phyloP scores from a whole-genome alignment of 169 alveolate species.

The Cryptosporidium ryanae region DNA sequence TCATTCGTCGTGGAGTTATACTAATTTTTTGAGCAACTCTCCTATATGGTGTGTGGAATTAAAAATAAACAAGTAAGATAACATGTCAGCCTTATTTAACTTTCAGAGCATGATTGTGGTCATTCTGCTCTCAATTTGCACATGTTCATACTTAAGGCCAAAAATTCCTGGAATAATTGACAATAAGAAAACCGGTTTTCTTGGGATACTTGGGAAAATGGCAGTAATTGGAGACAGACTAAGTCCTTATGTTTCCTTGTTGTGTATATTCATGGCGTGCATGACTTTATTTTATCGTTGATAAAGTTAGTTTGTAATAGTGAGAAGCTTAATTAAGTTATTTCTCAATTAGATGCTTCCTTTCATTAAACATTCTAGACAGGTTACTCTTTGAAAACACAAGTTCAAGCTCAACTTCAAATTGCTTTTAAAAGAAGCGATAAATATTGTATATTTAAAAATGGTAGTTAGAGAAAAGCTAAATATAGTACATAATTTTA shows the following conservation, averaged over 20 bases:
- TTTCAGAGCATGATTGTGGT: conserved; percentile 92
- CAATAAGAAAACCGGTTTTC: conserved; percentile 89
- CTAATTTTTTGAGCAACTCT: neutral
- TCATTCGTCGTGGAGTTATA: no score
- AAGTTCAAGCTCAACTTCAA: neutral
- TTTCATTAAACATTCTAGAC: no score
- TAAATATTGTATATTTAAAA: neutral
- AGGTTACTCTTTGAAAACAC: neutral
- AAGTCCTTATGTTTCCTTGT: conserved; percentile 91
- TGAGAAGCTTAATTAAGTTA: neutral
- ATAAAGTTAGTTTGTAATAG: conserved; percentile 1
- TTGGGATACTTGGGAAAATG: conserved; percentile 93
- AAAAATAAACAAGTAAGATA: neutral
- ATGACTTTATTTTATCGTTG: conserved; percentile 88
- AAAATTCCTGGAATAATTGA: conserved; percentile 89
- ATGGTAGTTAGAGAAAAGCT: neutral
- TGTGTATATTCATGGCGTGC: conserved; percentile 89
- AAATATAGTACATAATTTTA: neutral
- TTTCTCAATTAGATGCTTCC: no score
- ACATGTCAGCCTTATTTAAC: conserved; percentile 94
- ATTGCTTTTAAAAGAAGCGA: neutral
- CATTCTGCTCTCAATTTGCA: conserved; percentile 91
- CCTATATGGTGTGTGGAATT: neutral
- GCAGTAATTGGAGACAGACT: conserved; percentile 97
- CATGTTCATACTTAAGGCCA: conserved; percentile 92